Conservation (phyloP, 1,284 basidiomycete genomes). For the Puccinia novopanici region DNA sequence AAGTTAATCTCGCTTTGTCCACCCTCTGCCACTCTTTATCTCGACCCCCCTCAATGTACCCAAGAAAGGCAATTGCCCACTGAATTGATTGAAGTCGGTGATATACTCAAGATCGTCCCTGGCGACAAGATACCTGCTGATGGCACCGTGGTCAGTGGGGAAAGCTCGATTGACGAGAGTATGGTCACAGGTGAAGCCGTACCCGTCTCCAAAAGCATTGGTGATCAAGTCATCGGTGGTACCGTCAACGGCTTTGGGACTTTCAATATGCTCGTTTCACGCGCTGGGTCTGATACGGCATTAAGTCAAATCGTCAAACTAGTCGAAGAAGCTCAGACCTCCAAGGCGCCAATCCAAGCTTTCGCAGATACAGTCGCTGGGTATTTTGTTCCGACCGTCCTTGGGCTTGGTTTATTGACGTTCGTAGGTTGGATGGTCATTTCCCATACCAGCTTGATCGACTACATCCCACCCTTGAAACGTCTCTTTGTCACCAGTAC, state of each 20-base stretch:
- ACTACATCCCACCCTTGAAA: constrained; percentile 69
- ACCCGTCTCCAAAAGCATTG: constrained; percentile 78
- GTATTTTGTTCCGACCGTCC: constrained; percentile 89
- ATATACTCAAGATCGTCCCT: constrained; percentile 89
- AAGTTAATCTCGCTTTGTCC: constrained; percentile 93
- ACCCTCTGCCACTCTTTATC: constrained; percentile 92
- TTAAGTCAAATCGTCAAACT: constrained; percentile 93
- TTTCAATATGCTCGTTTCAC: constrained; percentile 91
- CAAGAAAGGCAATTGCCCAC: constrained; percentile 87
- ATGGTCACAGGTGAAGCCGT: constrained; percentile 97
- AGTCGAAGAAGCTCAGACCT: constrained; percentile 96
- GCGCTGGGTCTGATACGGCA: constrained; percentile 93
- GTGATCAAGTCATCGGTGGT: constrained; percentile 87
- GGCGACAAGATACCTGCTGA: constrained; percentile 97
- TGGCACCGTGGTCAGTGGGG: constrained; percentile 81
- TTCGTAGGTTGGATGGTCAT: constrained; percentile 83
- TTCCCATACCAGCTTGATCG: constrained; percentile 66
- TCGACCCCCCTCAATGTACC: constrained; percentile 73
- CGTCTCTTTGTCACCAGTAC: constrained; percentile 66
- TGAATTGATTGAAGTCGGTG: constrained; percentile 90
- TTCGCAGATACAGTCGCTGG: constrained; percentile 94
- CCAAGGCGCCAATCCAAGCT: constrained; percentile 95
- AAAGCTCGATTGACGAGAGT: constrained; percentile 89
- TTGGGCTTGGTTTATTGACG: constrained; percentile 77
- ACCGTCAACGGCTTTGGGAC: constrained; percentile 95